These are phyloP conservation scores for Conringia planisiliqua DNA, from an alignment of 345 rosid genomes.

Conservation along the genomic window DNA sequence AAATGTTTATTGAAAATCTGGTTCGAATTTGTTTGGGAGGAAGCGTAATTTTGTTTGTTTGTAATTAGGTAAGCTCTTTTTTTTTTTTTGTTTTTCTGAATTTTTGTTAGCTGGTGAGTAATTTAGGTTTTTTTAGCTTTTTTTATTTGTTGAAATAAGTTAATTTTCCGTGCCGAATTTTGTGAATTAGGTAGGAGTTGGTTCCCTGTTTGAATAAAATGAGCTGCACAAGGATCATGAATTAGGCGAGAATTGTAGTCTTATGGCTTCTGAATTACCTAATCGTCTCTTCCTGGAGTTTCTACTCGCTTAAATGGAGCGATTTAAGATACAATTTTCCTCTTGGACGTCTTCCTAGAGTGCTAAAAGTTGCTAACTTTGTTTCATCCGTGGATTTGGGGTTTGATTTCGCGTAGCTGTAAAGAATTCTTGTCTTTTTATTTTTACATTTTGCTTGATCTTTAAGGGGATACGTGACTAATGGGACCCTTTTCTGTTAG, in stretches of 20 bases:
- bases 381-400: conserved; percentile 7
- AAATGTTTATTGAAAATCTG: conserved; percentile 28
- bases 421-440: neutral
- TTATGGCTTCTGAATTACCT: conserved; percentile 6
- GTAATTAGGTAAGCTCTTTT: conserved; percentile 36
- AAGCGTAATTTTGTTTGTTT: conserved; percentile 36
- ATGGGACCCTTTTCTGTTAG: neutral
- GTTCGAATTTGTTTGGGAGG: conserved; percentile 20
- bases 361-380: conserved; percentile 13
- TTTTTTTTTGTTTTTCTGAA: conserved; percentile 25
- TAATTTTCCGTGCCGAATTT: conserved; percentile 20
- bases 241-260: conserved; percentile 32
- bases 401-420: neutral
- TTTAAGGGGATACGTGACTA: neutral
- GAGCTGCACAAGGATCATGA: conserved; percentile 21
- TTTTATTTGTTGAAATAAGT: neutral
- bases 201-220: conserved; percentile 28
- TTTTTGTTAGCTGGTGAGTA: conserved; percentile 9
- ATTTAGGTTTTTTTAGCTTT: conserved; percentile 19
- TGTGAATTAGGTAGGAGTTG: conserved; percentile 37
- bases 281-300: conserved; percentile 10
- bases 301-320: neutral
- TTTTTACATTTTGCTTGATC: neutral
- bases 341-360: neutral
- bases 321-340: neutral